phyloP scores from a whole-genome alignment of 768 basidiomycete species.

The Mycena polygramma region DNA sequence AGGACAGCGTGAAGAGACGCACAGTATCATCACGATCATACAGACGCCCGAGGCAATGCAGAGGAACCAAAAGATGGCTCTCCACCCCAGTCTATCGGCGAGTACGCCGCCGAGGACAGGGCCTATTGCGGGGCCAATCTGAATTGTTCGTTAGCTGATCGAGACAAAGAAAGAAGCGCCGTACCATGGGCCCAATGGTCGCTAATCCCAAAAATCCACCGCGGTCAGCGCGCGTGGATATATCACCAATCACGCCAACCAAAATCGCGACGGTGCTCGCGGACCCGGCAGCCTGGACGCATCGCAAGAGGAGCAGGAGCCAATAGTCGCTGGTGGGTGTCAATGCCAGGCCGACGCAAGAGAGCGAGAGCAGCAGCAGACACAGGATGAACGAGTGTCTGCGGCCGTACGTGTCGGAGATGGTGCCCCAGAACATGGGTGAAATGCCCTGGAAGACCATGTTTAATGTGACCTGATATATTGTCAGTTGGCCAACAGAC shows the following conservation, averaged over 20 bases:
- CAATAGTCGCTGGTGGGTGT: constrained; percentile 75
- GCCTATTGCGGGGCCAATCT: constrained; percentile 73
- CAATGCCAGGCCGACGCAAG: constrained; percentile 75
- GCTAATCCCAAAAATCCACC: constrained; percentile 82
- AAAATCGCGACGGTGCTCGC: constrained; percentile 82
- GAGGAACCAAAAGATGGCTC: constrained; percentile 75
- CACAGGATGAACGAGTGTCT: constrained; percentile 74
- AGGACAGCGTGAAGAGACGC: not conserved
- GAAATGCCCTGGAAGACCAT: constrained; percentile 79
- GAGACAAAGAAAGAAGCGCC: constrained; percentile 29
- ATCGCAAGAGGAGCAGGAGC: constrained; percentile 82
- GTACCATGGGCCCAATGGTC: constrained; percentile 71
- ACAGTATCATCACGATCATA: constrained; percentile 63
- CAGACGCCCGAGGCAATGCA: constrained; percentile 61
- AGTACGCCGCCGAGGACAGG: constrained; percentile 75
- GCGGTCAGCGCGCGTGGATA: constrained; percentile 78
- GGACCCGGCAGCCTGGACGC: constrained; percentile 83
- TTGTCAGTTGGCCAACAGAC: no score
- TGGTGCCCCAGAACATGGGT: constrained; percentile 77
- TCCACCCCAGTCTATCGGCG: constrained; percentile 75
- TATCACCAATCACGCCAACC: constrained; percentile 83
- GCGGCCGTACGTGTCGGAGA: constrained; percentile 76
- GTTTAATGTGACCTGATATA: constrained; percentile 70
- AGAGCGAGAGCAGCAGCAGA: constrained; percentile 69
- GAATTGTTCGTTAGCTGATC: constrained; percentile 15